These are phyloP conservation scores for Fusarium sp. DNA, from an alignment of 2,329 filamentous ascomycete genomes.

Conservation along the genomic window DNA sequence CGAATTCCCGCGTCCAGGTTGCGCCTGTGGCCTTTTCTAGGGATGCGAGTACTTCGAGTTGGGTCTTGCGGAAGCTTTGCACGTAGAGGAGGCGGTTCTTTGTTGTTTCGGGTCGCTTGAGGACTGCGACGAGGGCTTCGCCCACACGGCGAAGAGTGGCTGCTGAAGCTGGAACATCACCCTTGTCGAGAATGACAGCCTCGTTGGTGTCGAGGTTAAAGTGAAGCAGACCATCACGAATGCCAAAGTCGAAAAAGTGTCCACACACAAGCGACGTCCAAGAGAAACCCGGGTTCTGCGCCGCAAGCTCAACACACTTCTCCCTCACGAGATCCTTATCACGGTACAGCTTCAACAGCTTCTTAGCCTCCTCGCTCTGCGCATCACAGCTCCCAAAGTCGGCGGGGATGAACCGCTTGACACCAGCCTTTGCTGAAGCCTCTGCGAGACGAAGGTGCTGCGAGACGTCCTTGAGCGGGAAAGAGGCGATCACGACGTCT, in stretches of 20 bases:
- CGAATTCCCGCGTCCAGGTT: conserved; percentile 48
- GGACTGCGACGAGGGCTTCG: conserved; percentile 59
- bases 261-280: conserved; percentile 62
- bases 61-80: conserved; percentile 58
- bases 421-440: conserved; percentile 67
- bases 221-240: conserved; percentile 48
- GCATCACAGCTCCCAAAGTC: conserved; percentile 62
- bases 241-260: conserved; percentile 62
- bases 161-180: conserved; percentile 58
- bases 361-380: conserved; percentile 47
- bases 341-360: conserved; percentile 47
- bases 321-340: conserved; percentile 48
- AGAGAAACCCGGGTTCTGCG: conserved; percentile 54
- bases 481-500: conserved; percentile 63
- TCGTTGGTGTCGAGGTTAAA: conserved; percentile 58
- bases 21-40: conserved; percentile 62
- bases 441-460: conserved; percentile 62
- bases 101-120: conserved; percentile 61
- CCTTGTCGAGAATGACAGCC: conserved; percentile 62
- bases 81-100: conserved; percentile 62
- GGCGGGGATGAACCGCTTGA: conserved; percentile 70
- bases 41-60: conserved; percentile 57
- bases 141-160: conserved; percentile 62
- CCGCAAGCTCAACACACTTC: conserved; percentile 45
- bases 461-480: conserved; percentile 56